phyloP scores from a whole-genome alignment of 2,329 filamentous ascomycete genomes.

The Phialophora expanda region DNA sequence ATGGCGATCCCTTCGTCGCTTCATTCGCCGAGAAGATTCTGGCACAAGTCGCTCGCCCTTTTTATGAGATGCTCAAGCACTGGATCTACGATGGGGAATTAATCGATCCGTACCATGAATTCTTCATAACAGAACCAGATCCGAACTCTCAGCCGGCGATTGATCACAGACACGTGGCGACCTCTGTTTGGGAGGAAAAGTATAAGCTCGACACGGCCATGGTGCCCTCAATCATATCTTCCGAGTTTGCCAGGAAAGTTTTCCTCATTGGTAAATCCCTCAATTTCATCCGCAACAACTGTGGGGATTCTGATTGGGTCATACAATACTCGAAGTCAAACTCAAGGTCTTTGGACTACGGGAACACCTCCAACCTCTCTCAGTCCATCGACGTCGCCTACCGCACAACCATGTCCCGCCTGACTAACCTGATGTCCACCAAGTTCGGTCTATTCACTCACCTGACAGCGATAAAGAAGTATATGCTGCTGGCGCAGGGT shows the following conservation, averaged over 20 bases:
- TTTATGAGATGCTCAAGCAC: slow-evolving; percentile 92
- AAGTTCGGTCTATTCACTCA: slow-evolving; percentile 97
- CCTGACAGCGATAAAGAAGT: slow-evolving; percentile 87
- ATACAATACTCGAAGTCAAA: slow-evolving; percentile 92
- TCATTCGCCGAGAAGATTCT: slow-evolving; percentile 90
- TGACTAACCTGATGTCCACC: slow-evolving; percentile 90
- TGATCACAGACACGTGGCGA: slow-evolving; percentile 62
- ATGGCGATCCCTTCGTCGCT: slow-evolving; percentile 93
- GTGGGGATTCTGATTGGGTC: slow-evolving; percentile 92
- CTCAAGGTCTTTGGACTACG: slow-evolving; percentile 89
- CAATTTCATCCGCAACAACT: slow-evolving; percentile 97
- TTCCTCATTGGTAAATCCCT: slow-evolving; percentile 97
- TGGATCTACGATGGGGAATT: slow-evolving; percentile 99
- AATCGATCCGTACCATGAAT: slow-evolving; percentile 93
- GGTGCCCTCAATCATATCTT: slow-evolving; percentile 90
- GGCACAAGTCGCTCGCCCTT: slow-evolving; percentile 84
- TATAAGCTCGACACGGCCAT: slow-evolving; percentile 84
- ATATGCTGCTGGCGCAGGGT: slow-evolving; percentile 90
- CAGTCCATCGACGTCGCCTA: slow-evolving; percentile 96
- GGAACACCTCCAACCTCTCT: slow-evolving; percentile 82
- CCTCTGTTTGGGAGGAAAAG: slow-evolving; percentile 97
- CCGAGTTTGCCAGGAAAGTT: slow-evolving; percentile 93
- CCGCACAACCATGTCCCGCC: slow-evolving; percentile 94
- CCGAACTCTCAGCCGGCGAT: slow-evolving; percentile 57
- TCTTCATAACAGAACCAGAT: slow-evolving; percentile 88